Conservation (phyloP, 768 basidiomycete species). For the Hygrophoropsis aurantiaca region DNA sequence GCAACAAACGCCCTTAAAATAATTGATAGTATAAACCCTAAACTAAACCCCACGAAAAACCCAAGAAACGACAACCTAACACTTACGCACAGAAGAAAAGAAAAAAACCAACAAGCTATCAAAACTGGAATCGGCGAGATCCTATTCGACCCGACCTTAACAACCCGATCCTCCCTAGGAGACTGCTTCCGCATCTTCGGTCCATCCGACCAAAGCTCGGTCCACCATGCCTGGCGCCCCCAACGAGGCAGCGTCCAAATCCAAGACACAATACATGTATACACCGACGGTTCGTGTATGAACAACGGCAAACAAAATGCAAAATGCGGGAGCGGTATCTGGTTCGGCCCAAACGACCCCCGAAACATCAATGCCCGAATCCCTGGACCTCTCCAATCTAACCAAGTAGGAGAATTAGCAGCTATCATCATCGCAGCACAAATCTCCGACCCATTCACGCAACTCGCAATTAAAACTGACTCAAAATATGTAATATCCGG, state of each 20-base stretch:
- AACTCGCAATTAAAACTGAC: constrained; percentile 13
- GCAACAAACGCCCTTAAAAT: neutral
- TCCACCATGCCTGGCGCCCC: neutral
- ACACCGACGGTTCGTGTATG: constrained; percentile 27
- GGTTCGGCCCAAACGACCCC: neutral
- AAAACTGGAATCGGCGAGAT: neutral
- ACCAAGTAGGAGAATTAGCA: constrained; percentile 13
- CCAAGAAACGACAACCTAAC: neutral
- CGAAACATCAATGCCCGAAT: neutral
- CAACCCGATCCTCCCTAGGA: neutral
- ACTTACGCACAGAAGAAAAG: neutral
- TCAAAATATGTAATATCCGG: constrained; percentile 16
- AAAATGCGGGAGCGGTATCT: constrained; percentile 13
- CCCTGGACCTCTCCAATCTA: constrained; percentile 1
- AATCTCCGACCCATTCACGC: neutral
- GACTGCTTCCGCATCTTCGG: neutral
- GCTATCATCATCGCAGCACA: neutral
- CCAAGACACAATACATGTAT: constrained; percentile 5
- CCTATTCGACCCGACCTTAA: constrained; percentile 6
- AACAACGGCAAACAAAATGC: constrained; percentile 18
- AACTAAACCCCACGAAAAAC: neutral
- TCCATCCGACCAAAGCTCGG: too few species aligned
- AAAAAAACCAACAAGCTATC: neutral
- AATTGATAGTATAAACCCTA: neutral
- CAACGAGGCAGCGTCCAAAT: neutral